A percentile compares a stretch with the other conserved stretches of the same genome.
Evolutionary conservation across 2,329 filamentous ascomycete genomes (phyloP).

Genomic region (Stagonosporopsis rhizophila): DNA sequence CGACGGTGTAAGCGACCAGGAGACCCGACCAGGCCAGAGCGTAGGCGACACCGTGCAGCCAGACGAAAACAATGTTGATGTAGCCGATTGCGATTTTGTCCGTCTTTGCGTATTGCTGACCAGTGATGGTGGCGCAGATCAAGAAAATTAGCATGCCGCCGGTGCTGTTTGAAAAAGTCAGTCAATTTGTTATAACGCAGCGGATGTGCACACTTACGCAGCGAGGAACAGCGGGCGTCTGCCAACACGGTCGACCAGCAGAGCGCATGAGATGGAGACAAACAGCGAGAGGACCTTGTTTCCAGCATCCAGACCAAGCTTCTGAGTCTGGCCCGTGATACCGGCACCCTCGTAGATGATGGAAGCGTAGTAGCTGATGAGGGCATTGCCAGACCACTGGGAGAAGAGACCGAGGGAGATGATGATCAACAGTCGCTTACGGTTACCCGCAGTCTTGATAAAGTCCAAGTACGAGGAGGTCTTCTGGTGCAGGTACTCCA

Average conservation of each 20-base stretch:
- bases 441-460: conserved; percentile 45
- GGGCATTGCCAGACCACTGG: conserved; percentile 51
- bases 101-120: conserved; percentile 58
- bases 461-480: conserved; percentile 21
- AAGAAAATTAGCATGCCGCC: conserved; percentile 7
- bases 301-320: conserved; percentile 49
- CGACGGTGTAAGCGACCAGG: conserved; percentile 58
- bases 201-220: conserved; percentile 53
- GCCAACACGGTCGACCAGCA: conserved; percentile 51
- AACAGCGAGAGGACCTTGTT: conserved; percentile 51
- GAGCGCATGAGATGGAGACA: conserved; percentile 33
- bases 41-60: conserved; percentile 58
- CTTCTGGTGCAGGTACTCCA: conserved; percentile 29
- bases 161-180: not conserved
- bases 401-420: conserved; percentile 46
- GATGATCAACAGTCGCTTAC: conserved; percentile 51
- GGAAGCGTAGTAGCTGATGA: conserved; percentile 49
- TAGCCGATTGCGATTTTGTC: conserved; percentile 43
- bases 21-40: conserved; percentile 61
- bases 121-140: conserved; percentile 7
- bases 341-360: conserved; percentile 50
- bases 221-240: conserved; percentile 54
- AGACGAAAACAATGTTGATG: conserved; percentile 56
- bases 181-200: conserved; percentile 43
- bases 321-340: conserved; percentile 43